Conservation (phyloP, 179 eudicot genomes). For the Heliamphora pulchella region DNA sequence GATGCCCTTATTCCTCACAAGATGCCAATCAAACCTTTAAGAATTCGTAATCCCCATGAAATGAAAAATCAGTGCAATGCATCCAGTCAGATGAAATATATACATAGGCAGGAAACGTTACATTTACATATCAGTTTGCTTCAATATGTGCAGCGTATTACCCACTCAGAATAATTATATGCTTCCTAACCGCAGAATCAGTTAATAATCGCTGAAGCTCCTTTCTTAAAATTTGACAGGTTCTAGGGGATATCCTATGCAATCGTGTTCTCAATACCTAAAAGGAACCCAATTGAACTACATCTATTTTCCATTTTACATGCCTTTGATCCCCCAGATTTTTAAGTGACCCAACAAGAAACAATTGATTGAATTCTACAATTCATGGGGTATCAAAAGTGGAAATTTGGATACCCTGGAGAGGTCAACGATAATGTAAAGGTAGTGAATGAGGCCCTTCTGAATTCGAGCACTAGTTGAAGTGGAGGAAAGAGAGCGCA, state of each 20-base stretch:
- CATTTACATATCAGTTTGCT: background rate
- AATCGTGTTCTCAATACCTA: background rate
- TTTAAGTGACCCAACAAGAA: constrained; percentile 7
- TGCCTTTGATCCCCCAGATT: background rate
- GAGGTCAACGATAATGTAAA: constrained; percentile 69
- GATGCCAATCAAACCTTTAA: background rate
- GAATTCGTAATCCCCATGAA: no score
- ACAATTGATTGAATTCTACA: background rate
- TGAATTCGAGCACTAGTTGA: constrained; percentile 63
- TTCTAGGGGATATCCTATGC: background rate
- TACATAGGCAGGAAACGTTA: background rate
- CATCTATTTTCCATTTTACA: background rate
- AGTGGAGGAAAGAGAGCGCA: constrained; percentile 47
- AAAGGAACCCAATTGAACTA: constrained; percentile 3
- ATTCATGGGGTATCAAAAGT: background rate
- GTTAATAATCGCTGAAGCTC: no score
- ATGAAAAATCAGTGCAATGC: no score
- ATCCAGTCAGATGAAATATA: background rate
- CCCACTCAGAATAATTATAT: background rate
- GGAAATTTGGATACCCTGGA: constrained; percentile 51
- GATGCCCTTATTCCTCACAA: no score
- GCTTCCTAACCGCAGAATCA: no score
- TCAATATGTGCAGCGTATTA: background rate
- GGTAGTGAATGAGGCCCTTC: constrained; percentile 83
- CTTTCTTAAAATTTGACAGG: background rate